phyloP scores from a whole-genome alignment of 495 filamentous ascomycete species.

The Penicillium manginii region DNA sequence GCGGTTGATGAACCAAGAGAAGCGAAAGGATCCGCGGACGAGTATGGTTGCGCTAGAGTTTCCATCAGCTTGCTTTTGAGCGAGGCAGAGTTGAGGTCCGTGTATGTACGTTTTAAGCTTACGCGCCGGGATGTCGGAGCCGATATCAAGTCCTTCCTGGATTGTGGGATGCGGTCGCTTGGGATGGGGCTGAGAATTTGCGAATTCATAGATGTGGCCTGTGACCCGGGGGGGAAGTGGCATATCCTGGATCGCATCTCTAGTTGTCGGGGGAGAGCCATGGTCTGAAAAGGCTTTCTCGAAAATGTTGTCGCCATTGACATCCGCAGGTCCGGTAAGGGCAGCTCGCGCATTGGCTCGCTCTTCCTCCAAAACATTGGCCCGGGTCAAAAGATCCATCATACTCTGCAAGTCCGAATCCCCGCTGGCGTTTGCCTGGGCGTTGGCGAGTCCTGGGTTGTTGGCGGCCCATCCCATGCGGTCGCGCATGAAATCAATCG shows the following conservation, averaged over 20 bases:
- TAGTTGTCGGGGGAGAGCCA: constrained; percentile 30
- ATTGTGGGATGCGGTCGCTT: constrained; percentile 38
- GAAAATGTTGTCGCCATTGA: constrained; percentile 75
- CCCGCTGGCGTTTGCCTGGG: constrained; percentile 79
- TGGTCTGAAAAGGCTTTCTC: constrained; percentile 69
- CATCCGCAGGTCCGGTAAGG: constrained; percentile 73
- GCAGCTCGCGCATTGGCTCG: constrained; percentile 57
- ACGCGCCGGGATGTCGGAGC: constrained; percentile 61
- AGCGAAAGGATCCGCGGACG: constrained; percentile 54
- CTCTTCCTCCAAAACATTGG: constrained; percentile 70
- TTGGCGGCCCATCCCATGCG: constrained; percentile 79
- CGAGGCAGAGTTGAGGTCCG: constrained; percentile 71
- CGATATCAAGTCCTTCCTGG: constrained; percentile 37
- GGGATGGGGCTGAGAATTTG: constrained; percentile 36
- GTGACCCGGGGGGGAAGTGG: constrained; percentile 14
- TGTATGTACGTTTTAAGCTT: constrained; percentile 84
- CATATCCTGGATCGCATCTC: constrained; percentile 22
- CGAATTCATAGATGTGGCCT: constrained; percentile 26
- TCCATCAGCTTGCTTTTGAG: constrained; percentile 87
- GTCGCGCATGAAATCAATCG: constrained; percentile 97
- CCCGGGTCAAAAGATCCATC: constrained; percentile 82
- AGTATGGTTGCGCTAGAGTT: constrained; percentile 82
- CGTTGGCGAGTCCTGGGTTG: constrained; percentile 68
- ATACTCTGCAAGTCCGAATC: constrained; percentile 88
- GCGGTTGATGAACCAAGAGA: constrained; percentile 41